Base-by-base conservation (phyloP, 495 filamentous ascomycete genomes). In the Aspergillus conjunctus region DNA sequence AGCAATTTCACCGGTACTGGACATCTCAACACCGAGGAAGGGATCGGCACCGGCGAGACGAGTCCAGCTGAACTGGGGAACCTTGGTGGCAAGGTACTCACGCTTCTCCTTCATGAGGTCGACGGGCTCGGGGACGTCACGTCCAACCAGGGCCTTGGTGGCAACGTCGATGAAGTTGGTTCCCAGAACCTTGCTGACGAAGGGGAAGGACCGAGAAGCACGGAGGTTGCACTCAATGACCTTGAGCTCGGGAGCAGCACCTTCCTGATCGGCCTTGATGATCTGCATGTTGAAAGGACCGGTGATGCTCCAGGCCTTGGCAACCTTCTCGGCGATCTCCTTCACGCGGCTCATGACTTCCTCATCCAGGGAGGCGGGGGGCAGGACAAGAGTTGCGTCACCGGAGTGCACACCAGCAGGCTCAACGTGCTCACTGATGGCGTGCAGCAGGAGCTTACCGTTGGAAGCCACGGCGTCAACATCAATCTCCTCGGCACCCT, bases 251-350 rank as follows among this genome's bases (percentile, higher is more conserved):
- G 89, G 85, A 64, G 90, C 84, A 30, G 85, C 87, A 51, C 87
- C 88, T 57, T 88, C 87, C 62, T 72, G 65, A 5, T 88, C 80
- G 45, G 91, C 92, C 79, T 96, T 96, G 84, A 98, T 98, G 76
- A 98, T 95, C 77, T 98, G 93, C 94, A 98, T 97, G 82, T 98
- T 98, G 85, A 97, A 98, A 37, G 93, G 93, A 44, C 93, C 93
- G 17, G 91, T 97, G 73, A 98, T 97, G 68, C 81, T 93, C 91
- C 93, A 97, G 48, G 94, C 93, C 76, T 94, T 91, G 60, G 93
- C 93, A 26, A 98, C 92, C 84, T 96, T 98, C 77, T 91, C 75
- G 12, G 94, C 93, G 62, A 98, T 97, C 64, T 89, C 91, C 84
- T 97, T 97, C 55, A 96, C 83, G 49, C 94, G 90, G 59, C 81